Base-by-base conservation (phyloP, 495 filamentous ascomycete species). In the Aspergillus egyptiacus region DNA sequence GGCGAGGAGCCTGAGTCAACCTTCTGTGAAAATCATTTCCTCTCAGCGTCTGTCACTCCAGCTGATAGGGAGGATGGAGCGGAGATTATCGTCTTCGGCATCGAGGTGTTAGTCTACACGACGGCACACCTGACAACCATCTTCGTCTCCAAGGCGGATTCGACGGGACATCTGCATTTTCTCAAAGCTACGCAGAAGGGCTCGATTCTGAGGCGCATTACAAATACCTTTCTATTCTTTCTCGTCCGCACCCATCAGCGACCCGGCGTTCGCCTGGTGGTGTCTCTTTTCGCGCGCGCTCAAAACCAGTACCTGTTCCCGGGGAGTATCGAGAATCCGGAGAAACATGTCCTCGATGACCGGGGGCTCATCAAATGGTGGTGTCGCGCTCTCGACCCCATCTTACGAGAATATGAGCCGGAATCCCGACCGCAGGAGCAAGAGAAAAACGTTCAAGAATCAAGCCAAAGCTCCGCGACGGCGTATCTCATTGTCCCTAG, bases 141-240 rank as follows among this genome's bases (percentile, higher is more conserved):
- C 27, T 99, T 97, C 67, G 83, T 99, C 30, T 90, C 89, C 47
- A 99, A 99, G 68, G 93, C 93, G 39, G 93, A 99, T 66, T 96
- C 91, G 13, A 96, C 91, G 2, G 93, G 93, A 37, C 91, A 87
- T 56, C 67, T 96, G 20, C 74, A 85, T 59, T 70, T 84, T 0
- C 75, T 89, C 30, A 66, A 77, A 23, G 61, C 84, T 1, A 69
- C 74, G 36, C 77, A 77, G 14, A 78, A 78, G 4, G 77, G 83
- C 1, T 96, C 89, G 1, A 80, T 87, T 0, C 72, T 96, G 23
- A 79, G 81, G 60, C 69, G 81, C 13, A 75, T 96, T 40, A 80
- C 80, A 27, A 77, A 81, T 17, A 79, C 81, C 7, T 96, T 97
- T 59, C 69, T 99, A 22, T 69, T 75, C 13, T 84, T 84, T 60